These are phyloP conservation scores for Aspergillus diversus DNA, from an alignment of 495 filamentous ascomycete species.

Conservation along the genomic window DNA sequence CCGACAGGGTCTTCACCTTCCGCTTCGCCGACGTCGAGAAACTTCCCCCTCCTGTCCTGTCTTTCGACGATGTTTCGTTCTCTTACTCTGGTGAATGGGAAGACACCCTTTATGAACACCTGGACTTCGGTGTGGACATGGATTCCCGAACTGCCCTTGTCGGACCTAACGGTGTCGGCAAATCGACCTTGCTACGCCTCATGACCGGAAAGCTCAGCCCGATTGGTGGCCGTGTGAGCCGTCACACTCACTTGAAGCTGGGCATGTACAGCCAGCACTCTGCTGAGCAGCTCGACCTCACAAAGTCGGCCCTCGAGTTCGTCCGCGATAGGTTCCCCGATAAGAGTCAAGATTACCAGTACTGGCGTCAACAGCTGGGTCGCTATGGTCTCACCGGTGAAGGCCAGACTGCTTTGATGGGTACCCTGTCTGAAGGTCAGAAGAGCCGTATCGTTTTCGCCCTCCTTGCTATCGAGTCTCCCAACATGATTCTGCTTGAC, in stretches of 20 bases:
- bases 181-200: slow-evolving; percentile 95
- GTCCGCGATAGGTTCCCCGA: slow-evolving; percentile 91
- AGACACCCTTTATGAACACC: slow-evolving; percentile 93
- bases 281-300: slow-evolving; percentile 95
- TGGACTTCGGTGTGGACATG: slow-evolving; percentile 99
- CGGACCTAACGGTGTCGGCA: slow-evolving; percentile 98
- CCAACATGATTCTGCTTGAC: slow-evolving; percentile 97
- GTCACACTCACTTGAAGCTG: slow-evolving; percentile 97
- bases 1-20: slow-evolving; percentile 95
- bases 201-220: slow-evolving; percentile 97
- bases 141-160: slow-evolving; percentile 96
- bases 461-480: slow-evolving; percentile 89
- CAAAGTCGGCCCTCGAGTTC: slow-evolving; percentile 97
- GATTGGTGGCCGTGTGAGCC: slow-evolving; percentile 76
- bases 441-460: slow-evolving; percentile 98
- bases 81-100: slow-evolving; percentile 89
- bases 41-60: slow-evolving; percentile 92
- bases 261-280: slow-evolving; percentile 98
- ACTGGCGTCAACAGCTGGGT: slow-evolving; percentile 97
- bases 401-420: slow-evolving; percentile 94
- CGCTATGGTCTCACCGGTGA: slow-evolving; percentile 91
- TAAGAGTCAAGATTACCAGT: slow-evolving; percentile 96
- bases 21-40: slow-evolving; percentile 98
- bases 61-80: slow-evolving; percentile 96
- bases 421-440: slow-evolving; percentile 95